Conservation (phyloP, 495 filamentous ascomycete species). For the Clavariopsis aquatica region DNA sequence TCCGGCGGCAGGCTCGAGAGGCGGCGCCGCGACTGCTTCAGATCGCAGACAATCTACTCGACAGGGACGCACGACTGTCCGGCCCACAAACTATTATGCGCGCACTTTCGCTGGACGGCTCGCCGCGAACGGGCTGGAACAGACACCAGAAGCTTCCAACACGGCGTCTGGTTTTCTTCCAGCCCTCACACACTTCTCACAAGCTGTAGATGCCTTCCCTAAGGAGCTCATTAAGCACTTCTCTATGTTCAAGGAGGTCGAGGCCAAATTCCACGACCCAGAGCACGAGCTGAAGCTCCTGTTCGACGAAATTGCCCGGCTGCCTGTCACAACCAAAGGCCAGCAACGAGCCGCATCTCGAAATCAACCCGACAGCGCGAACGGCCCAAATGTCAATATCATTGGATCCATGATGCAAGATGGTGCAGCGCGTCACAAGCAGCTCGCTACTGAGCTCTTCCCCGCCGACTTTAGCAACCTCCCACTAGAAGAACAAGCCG, state of each 20-base stretch:
- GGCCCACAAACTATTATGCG: slow-evolving; percentile 59
- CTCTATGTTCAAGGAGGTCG: slow-evolving; percentile 91
- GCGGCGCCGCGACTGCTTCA: slow-evolving; percentile 32
- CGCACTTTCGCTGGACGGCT: slow-evolving; percentile 54
- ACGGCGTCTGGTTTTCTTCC: slow-evolving; percentile 74
- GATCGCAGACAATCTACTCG: slow-evolving; percentile 58
- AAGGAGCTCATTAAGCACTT: slow-evolving; percentile 94
- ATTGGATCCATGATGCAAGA: slow-evolving; percentile 36
- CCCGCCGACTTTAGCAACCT: slow-evolving; percentile 36
- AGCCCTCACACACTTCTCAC: slow-evolving; percentile 90
- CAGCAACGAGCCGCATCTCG: slow-evolving; percentile 40
- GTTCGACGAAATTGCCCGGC: slow-evolving; percentile 57
- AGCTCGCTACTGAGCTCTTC: slow-evolving; percentile 49
- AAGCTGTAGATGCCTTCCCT: slow-evolving; percentile 87
- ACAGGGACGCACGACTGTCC: slow-evolving; percentile 63
- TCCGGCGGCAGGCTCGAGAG: slow-evolving; percentile 29
- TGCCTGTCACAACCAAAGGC: slow-evolving; percentile 48
- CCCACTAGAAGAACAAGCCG: slow-evolving; percentile 44
- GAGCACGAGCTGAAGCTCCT: slow-evolving; percentile 71
- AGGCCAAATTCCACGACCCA: slow-evolving; percentile 84
- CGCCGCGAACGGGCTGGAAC: slow-evolving; percentile 38
- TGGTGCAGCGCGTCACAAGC: slow-evolving; percentile 41
- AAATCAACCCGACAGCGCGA: slow-evolving; percentile 18
- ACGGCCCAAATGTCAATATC: slow-evolving; percentile 40
- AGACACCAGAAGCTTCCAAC: slow-evolving; percentile 42